Percentiles rank a stretch among this genome's conserved stretches.
Evolutionary conservation across 805 yeast species (phyloP).

Genomic region (Brettanomyces sp.): DNA sequence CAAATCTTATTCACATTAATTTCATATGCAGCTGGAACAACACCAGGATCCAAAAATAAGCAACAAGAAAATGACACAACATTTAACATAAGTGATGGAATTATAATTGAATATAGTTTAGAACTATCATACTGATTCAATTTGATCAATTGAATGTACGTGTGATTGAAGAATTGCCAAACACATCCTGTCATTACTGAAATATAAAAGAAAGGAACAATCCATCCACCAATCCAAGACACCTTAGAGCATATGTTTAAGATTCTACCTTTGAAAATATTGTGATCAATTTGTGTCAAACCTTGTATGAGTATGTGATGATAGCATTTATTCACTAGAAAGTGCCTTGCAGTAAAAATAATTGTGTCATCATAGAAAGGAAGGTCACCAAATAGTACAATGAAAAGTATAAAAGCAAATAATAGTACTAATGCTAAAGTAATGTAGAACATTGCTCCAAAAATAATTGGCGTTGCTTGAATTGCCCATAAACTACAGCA

Average conservation of each 20-base stretch:
- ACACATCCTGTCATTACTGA: constrained; percentile 24
- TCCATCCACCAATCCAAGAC: constrained; percentile 27
- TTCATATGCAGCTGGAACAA: constrained; percentile 3
- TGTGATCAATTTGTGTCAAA: constrained; percentile 13
- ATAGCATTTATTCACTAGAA: constrained; percentile 5
- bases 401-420: constrained; percentile 12
- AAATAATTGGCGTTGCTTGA: too few species aligned
- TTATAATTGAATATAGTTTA: constrained; percentile 18
- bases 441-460: too few species aligned
- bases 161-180: constrained; percentile 15
- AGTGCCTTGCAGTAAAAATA: constrained; percentile 16
- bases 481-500: too few species aligned
- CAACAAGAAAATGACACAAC: constrained; percentile 30
- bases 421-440: constrained; percentile 2
- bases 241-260: neutral
- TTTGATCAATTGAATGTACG: constrained; percentile 12
- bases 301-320: constrained; percentile 1
- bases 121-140: constrained; percentile 1
- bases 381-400: constrained; percentile 39
- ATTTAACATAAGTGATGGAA: constrained; percentile 24
- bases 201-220: constrained; percentile 34
- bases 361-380: constrained; percentile 30
- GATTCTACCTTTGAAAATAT: constrained; percentile 14
- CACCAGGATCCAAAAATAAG: constrained; percentile 36
- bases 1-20: constrained; percentile 7